These are phyloP conservation scores for Prunella vulgaris DNA, from an alignment of 257 asterid genomes.

Conservation along the genomic window DNA sequence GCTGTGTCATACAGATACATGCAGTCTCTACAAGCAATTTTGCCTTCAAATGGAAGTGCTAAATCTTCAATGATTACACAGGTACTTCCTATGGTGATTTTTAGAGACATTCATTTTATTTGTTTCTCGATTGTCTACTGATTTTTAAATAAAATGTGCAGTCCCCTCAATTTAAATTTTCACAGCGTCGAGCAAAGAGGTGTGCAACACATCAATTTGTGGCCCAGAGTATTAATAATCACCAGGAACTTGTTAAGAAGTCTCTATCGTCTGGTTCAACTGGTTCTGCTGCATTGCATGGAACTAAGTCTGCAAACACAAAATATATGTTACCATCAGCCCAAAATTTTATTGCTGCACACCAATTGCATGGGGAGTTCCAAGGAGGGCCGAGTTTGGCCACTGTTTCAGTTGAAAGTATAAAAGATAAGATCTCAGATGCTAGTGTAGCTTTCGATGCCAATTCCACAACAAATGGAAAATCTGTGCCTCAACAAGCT, in stretches of 20 bases:
- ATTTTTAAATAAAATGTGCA: conserved; percentile 28
- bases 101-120: not conserved
- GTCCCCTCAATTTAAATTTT: conserved; percentile 39
- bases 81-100: conserved; percentile 25
- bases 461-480: conserved; percentile 13
- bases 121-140: not conserved
- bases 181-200: conserved; percentile 44
- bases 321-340: conserved; percentile 21
- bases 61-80: conserved; percentile 30
- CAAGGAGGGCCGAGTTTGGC: conserved; percentile 23
- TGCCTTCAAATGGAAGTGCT: conserved; percentile 32
- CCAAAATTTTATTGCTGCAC: conserved; percentile 24
- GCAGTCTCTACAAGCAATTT: conserved; percentile 27
- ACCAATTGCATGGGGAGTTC: conserved; percentile 20
- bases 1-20: conserved; percentile 30
- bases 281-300: conserved; percentile 26
- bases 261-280: conserved; percentile 29
- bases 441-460: conserved; percentile 25
- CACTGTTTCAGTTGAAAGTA: conserved; percentile 14
- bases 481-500: conserved; percentile 36
- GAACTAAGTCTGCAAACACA: conserved; percentile 20
- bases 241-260: conserved; percentile 39
- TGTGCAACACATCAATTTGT: conserved; percentile 47
- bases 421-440: conserved; percentile 35
- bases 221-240: conserved; percentile 42